A percentile compares a stretch with the other conserved stretches of the same genome.
These are phyloP conservation scores for Leccinum glutinopallens DNA, from an alignment of 1,284 basidiomycete species.

Conservation along the genomic window DNA sequence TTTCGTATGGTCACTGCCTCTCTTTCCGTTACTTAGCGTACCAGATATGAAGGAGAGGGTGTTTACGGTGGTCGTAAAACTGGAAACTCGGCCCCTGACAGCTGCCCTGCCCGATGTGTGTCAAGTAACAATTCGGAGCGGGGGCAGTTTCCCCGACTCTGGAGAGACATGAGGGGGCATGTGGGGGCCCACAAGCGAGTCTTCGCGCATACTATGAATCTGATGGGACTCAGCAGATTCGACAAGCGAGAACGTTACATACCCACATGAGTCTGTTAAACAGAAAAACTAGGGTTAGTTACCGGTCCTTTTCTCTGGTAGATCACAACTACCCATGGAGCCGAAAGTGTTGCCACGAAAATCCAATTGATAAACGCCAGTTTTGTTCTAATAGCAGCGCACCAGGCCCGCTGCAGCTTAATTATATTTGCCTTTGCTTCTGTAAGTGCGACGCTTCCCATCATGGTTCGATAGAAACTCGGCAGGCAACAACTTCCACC, in stretches of 20 bases:
- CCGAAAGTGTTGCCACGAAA: neutral
- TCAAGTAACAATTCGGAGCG: slow-evolving; percentile 3
- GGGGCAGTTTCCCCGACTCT: neutral
- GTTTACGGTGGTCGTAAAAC: neutral
- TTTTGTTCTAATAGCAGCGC: neutral
- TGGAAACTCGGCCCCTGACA: neutral
- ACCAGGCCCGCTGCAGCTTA: neutral
- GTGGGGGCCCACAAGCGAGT: neutral
- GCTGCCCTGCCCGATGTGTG: neutral
- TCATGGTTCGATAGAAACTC: neutral
- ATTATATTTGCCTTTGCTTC: neutral
- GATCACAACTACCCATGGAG: neutral
- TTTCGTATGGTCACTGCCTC: neutral
- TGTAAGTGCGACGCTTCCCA: neutral
- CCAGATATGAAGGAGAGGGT: neutral
- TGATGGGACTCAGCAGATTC: neutral
- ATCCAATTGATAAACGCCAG: neutral
- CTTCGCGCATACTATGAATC: neutral
- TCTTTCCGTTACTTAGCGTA: neutral
- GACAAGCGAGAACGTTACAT: slow-evolving; percentile 8
- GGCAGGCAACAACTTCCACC: neutral
- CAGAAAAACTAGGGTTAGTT: neutral
- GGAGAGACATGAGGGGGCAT: neutral
- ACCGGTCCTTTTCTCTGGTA: neutral
- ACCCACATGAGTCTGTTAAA: neutral